Evolutionary conservation across 257 asterid species (phyloP), one percentile per base, ranked within the genome.

Genomic region (Lycium ferocissimum): DNA sequence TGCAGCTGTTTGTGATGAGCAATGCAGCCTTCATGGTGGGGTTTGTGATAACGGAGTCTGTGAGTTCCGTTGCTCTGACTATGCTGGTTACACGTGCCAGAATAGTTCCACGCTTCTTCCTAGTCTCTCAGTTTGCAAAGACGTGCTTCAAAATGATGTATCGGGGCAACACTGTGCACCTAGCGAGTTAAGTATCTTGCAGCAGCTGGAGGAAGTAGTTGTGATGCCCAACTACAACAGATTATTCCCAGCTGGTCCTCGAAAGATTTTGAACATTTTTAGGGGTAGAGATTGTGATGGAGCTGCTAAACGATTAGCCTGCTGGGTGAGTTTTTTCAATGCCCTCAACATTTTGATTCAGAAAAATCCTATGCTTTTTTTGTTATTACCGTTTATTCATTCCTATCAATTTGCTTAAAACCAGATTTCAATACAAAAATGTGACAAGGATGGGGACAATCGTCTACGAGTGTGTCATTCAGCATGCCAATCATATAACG

Each of bases 171-270:
- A 97, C 87, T 97, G 99, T 83, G 99, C 98, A 9, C 99, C 99
- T 37, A 94, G 95, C 75, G 99, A 97, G 83, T 85, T 94, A 76
- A 90, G 98, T 66, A 91, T 95, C 86, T 86, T 95, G 90, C 99
- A 97, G 86, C 99, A 97, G 91, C 92, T 97, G 7, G 99, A 97
- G 87, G 97, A 95, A 89, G 99, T 95, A 2, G 99, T 95, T 4
- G 99, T 97, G 87, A 97, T 97, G 98, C 99, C 99, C 83, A 97
- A 97, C 89, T 97, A 97, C 96, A 95, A 97, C 76, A 84, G 99
- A 9, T 78, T 97, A 78, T 97, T 95, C 71, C 99, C 99, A 1
- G 97, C 94, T 61, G 99, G 99, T 49, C 99, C 99, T 61, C 93
- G 98, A 45, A 97, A 97, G 82, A 88, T 97, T 86, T 90, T 95